phyloP scores from a whole-genome alignment of 345 rosid genomes.

The Brassica cretica region DNA sequence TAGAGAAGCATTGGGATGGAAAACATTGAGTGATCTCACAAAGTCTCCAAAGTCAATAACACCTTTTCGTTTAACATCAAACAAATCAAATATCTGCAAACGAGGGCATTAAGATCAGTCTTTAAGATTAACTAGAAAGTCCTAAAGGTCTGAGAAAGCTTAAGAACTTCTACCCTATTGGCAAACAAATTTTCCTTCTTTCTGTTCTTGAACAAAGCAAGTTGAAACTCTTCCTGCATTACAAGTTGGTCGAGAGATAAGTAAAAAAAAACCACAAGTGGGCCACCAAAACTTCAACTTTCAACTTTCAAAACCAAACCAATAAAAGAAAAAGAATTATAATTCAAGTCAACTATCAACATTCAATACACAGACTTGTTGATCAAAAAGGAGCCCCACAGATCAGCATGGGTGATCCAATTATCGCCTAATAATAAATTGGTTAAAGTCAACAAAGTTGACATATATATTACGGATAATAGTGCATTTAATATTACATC shows the following conservation, averaged over 20 bases:
- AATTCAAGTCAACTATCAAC: slow-evolving; percentile 32
- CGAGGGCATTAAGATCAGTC: not conserved
- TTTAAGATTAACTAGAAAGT: not conserved
- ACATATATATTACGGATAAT: slow-evolving; percentile 7
- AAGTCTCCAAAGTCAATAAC: slow-evolving; percentile 93
- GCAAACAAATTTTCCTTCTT: slow-evolving; percentile 97
- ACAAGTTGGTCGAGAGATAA: slow-evolving; percentile 37
- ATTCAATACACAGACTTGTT: slow-evolving; percentile 20
- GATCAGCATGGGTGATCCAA: slow-evolving; percentile 32
- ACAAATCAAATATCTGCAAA: slow-evolving; percentile 66
- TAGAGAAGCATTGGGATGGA: slow-evolving; percentile 80
- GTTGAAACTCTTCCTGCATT: slow-evolving; percentile 89
- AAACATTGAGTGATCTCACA: slow-evolving; percentile 82
- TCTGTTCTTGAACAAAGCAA: slow-evolving; percentile 88
- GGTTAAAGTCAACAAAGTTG: slow-evolving; percentile 37
- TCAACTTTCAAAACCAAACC: not conserved
- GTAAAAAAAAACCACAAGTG: slow-evolving; percentile 34
- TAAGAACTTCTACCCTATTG: slow-evolving; percentile 59
- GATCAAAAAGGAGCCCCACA: slow-evolving; percentile 36
- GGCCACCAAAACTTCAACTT: slow-evolving; percentile 24
- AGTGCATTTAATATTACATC: slow-evolving; percentile 17
- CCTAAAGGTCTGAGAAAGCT: not conserved
- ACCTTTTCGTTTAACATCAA: slow-evolving; percentile 87
- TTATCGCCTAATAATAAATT: slow-evolving; percentile 23
- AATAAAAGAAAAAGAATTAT: slow-evolving; percentile 2